These are phyloP conservation scores for Blastocystis hominis DNA, from an alignment of 352 stramenopile genomes.

Conservation along the genomic window DNA sequence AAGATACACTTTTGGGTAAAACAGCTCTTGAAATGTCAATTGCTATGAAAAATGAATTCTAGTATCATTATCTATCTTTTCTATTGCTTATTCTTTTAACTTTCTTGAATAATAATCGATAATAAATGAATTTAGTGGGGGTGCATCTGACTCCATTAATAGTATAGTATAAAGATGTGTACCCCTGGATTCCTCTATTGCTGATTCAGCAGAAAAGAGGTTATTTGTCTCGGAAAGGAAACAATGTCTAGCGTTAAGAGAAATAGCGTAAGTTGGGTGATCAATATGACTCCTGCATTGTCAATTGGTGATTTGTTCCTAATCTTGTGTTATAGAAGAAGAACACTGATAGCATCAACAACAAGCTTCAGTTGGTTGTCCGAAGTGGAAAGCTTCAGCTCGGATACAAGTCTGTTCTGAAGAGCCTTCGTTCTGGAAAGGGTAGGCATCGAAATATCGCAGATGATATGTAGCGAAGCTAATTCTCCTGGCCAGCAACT, in stretches of 20 bases:
- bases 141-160: no score
- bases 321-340: slow-evolving; percentile 73
- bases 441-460: not conserved
- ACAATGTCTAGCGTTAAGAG: not conserved
- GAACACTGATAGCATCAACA: slow-evolving; percentile 96
- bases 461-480: slow-evolving; percentile 73
- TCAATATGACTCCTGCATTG: not conserved
- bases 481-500: slow-evolving; percentile 93
- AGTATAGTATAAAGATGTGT: not conserved
- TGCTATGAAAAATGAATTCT: no score
- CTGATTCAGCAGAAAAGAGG: slow-evolving; percentile 46
- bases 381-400: slow-evolving; percentile 94
- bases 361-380: slow-evolving; percentile 95
- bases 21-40: no score
- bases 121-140: no score
- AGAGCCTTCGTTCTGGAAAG: slow-evolving; percentile 81
- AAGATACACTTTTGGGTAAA: no score
- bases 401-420: slow-evolving; percentile 95
- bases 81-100: no score
- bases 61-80: no score
- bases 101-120: no score
- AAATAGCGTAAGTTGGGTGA: not conserved
- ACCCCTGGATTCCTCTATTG: not conserved
- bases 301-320: not conserved
- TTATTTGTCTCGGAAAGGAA: not conserved